Base-by-base conservation (phyloP, 2,329 filamentous ascomycete genomes). In the Aureobasidium sp. region DNA sequence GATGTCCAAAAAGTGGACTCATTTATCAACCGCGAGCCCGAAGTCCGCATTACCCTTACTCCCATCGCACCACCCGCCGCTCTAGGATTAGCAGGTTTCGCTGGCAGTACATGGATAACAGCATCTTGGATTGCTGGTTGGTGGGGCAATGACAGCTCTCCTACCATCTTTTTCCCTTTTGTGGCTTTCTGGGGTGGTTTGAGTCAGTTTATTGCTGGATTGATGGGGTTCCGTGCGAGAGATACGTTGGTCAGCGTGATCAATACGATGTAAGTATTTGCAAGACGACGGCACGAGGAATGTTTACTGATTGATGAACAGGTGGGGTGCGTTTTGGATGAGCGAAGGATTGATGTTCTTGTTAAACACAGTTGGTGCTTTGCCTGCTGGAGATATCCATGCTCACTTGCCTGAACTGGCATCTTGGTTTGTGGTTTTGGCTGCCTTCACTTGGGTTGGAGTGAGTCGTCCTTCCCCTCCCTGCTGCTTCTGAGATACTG, bases 41-140 rank as follows among this genome's bases (percentile, higher is more conserved):
- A 66, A 20, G 63, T 71, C 3, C 64, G 62, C 36, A 71, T 71
- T 48, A 68, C 67, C 63, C 64, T 72, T 1, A 64, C 61, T 36
- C 70, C 70, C 5, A 70, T 71, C 53, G 70, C 70, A n/a, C 67
- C 70, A 12, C 69, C 70, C 6, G 69, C 67, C 5, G 70, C 69
- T 1, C 60, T 71, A 4, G 70, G 69, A 8, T 65, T 71, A 4
- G 70, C 69, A 6, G 69, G 70, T 12, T 71, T 70, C 60, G 66
- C 70, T 3, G 66, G 69, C 55, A 67, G 67, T 27, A 71, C 70
- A 29, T 71, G 63, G 59, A 70, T 71, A 41, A 68, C 69, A 7
- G 57, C 66, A 24, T 65, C 65, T 41, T 67, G 65, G 63, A 66
- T 66, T 13, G 64, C 64, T 0, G 39, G 29, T 3, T 66, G 65